phyloP scores from a whole-genome alignment of 257 asterid genomes.

The Phtheirospermum japonicum region DNA sequence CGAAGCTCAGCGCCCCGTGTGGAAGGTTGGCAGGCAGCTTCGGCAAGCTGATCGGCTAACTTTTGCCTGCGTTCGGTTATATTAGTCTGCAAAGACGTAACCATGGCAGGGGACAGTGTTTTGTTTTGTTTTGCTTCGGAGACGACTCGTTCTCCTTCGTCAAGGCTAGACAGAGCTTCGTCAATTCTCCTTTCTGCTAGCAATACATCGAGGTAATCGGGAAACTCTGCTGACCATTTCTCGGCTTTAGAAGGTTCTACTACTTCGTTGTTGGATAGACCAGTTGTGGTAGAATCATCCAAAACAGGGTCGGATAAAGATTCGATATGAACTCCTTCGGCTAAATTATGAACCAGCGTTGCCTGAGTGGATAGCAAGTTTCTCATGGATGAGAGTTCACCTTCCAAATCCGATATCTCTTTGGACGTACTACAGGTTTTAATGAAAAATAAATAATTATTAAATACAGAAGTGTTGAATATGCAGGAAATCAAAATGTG shows the following conservation, averaged over 20 bases:
- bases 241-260: conserved; percentile 76
- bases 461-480: conserved; percentile 9
- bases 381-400: conserved; percentile 96
- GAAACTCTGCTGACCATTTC: conserved; percentile 78
- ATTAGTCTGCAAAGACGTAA: conserved; percentile 59
- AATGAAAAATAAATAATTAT: conserved; percentile 12
- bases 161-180: conserved; percentile 85
- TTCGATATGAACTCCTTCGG: conserved; percentile 87
- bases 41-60: conserved; percentile 95
- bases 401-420: conserved; percentile 99
- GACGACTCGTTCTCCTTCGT: conserved; percentile 73
- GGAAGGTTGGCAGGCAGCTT: conserved; percentile 95
- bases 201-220: conserved; percentile 89
- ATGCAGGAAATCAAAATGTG: conserved; percentile 20
- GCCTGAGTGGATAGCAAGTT: conserved; percentile 96
- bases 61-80: conserved; percentile 79
- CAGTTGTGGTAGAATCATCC: conserved; percentile 44
- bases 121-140: conserved; percentile 71
- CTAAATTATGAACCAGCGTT: conserved; percentile 80
- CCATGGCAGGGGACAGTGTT: conserved; percentile 42
- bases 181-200: conserved; percentile 96
- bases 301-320: conserved; percentile 53
- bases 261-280: conserved; percentile 43
- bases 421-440: conserved; percentile 74
- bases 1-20: conserved; percentile 97